A percentile compares a stretch with the other conserved stretches of the same genome.
Conservation (phyloP, 495 filamentous ascomycete genomes). For the Aspergillus sclerotioniger region DNA sequence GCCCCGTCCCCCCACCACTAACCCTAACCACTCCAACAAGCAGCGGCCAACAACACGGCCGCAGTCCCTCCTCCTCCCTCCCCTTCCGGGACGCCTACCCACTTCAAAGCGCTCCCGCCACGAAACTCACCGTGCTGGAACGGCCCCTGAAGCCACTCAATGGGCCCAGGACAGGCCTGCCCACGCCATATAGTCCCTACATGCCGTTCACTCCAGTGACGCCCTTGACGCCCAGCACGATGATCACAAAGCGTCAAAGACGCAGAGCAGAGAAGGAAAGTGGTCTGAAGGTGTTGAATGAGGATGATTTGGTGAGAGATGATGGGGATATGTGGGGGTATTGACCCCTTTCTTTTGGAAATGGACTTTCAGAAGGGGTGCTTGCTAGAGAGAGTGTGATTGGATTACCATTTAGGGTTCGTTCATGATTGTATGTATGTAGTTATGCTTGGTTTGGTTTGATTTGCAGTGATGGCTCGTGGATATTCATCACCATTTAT, state of each 20-base stretch:
- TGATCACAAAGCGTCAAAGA: constrained; percentile 72
- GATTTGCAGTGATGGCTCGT: too few relatives aligned
- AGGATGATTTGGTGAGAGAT: constrained; percentile 50
- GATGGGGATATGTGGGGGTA: constrained; percentile 59
- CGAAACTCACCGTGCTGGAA: constrained; percentile 79
- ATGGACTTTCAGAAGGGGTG: too few relatives aligned
- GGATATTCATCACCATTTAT: too few relatives aligned
- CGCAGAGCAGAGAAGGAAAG: constrained; percentile 50
- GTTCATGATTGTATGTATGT: too few relatives aligned
- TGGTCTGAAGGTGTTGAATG: constrained; percentile 40
- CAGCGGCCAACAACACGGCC: constrained; percentile 15
- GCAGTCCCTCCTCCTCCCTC: constrained; percentile 37
- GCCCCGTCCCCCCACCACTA: constrained; percentile 33
- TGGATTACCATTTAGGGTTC: too few relatives aligned
- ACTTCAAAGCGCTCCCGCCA: constrained; percentile 56
- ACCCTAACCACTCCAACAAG: constrained; percentile 24
- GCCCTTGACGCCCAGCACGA: constrained; percentile 75
- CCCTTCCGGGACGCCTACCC: constrained; percentile 58
- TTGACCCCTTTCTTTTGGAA: constrained; percentile 9
- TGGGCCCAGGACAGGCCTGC: constrained; percentile 70
- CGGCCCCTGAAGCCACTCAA: constrained; percentile 53
- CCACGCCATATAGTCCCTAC: constrained; percentile 84
- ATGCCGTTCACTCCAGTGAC: constrained; percentile 88
- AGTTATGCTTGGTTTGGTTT: too few relatives aligned
- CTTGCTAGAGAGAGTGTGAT: background rate